Base-by-base conservation (phyloP, 2,329 filamentous ascomycete species). In the Aureobasidium pullulans region DNA sequence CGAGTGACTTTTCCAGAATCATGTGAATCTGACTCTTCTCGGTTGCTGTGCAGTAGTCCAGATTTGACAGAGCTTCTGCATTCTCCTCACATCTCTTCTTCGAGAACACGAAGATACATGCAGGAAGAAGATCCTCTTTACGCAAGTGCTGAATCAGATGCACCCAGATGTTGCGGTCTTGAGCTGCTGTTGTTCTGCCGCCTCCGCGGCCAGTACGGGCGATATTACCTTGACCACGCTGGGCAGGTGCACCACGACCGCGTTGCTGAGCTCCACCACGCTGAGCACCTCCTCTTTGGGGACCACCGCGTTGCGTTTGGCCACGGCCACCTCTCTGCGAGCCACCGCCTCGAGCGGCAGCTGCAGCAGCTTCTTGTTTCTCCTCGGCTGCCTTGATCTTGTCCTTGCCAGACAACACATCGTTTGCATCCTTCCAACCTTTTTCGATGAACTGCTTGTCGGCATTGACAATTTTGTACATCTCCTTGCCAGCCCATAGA, bases 1-100 rank as follows among this genome's bases (percentile, higher is more conserved):
- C 91, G 61, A 99, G 84, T 0, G 94, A 97, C 71, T 90, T 95
- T 72, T 97, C 91, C 65, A 99, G 91, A 37, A 91, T 93, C 89
- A 97, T 96, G 71, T 99, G 93, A 60, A 96, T 95, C 47, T 90
- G 87, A 67, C 94, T 99, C 81, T 96, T 97, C 75, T 99, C 94
- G 3, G 86, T 82, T 0, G 92, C 90, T 6, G 88, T 96, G 70
- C 89, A 95, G 69, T 96, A 97, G 69, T 99, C 94, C 65, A 96
- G 87, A 69, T 96, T 97, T 62, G 89, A 93, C 23, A 99, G 79
- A 0, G 94, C 93, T 70, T 96, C 90, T 0, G 94, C 94, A 71
- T 97, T 99, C 70, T 97, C 91, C 72, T 99, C 94, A 68, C 94
- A 97, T 56, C 94, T 82, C 74, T 94, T 96, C 77, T 97, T 99